Percentiles rank a stretch among this genome's conserved stretches.
phyloP scores from a whole-genome alignment of 2,329 filamentous ascomycete species.

The Alternaria longipes region DNA sequence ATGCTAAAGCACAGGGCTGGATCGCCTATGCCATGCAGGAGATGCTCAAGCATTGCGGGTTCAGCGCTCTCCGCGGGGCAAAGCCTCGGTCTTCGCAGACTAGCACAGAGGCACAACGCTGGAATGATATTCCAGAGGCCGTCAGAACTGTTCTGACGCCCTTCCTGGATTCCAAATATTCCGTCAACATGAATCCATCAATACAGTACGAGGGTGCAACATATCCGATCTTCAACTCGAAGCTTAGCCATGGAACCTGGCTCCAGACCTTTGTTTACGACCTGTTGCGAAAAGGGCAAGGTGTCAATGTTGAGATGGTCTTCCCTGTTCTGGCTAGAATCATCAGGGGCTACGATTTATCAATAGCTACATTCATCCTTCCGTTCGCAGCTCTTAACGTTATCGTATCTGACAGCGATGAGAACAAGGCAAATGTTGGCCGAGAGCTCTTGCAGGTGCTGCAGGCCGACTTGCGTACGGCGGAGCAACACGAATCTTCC shows the following conservation, averaged over 20 bases:
- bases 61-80: slow-evolving; percentile 65
- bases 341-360: slow-evolving; percentile 84
- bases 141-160: slow-evolving; percentile 85
- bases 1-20: slow-evolving; percentile 87
- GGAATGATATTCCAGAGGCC: slow-evolving; percentile 78
- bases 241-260: slow-evolving; percentile 80
- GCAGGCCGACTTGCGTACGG: slow-evolving; percentile 65
- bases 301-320: slow-evolving; percentile 75
- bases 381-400: slow-evolving; percentile 88
- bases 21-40: slow-evolving; percentile 96
- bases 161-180: slow-evolving; percentile 85
- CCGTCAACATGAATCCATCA: slow-evolving; percentile 61
- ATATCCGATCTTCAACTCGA: slow-evolving; percentile 81
- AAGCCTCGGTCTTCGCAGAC: slow-evolving; percentile 62
- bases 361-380: slow-evolving; percentile 86
- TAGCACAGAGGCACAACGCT: slow-evolving; percentile 74
- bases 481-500: slow-evolving; percentile 70
- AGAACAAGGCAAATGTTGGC: slow-evolving; percentile 72
- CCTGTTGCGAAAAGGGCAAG: slow-evolving; percentile 80
- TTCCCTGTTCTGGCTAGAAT: slow-evolving; percentile 84
- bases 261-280: slow-evolving; percentile 82
- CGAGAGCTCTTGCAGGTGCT: slow-evolving; percentile 79
- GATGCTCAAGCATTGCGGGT: slow-evolving; percentile 78
- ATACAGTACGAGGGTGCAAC: slow-evolving; percentile 36
- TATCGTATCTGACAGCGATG: slow-evolving; percentile 74